These are phyloP conservation scores for Penicillium crustosum DNA, from an alignment of 2,329 filamentous ascomycete species.

Conservation along the genomic window DNA sequence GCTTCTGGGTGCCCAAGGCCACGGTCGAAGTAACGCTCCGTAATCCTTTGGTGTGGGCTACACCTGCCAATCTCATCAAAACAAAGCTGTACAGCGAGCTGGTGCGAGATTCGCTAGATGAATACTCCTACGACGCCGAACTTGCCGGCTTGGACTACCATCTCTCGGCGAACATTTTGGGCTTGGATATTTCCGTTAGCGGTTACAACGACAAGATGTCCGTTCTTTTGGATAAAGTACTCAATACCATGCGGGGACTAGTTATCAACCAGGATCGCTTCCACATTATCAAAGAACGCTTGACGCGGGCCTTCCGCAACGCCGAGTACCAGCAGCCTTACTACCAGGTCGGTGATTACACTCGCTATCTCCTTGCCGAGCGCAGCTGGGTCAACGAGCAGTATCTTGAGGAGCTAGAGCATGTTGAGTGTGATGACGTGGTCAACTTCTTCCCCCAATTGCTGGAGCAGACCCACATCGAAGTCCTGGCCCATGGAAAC, in stretches of 20 bases:
- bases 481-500: slow-evolving; percentile 87
- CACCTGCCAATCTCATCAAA: slow-evolving; percentile 75
- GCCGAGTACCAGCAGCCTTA: slow-evolving; percentile 87
- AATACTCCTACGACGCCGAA: slow-evolving; percentile 95
- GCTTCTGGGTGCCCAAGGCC: slow-evolving; percentile 96
- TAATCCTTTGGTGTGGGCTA: slow-evolving; percentile 75
- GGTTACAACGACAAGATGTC: slow-evolving; percentile 97
- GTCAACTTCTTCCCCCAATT: slow-evolving; percentile 76
- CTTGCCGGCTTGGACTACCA: slow-evolving; percentile 84
- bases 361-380: slow-evolving; percentile 75
- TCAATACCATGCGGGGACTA: slow-evolving; percentile 79
- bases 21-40: slow-evolving; percentile 78
- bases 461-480: slow-evolving; percentile 79
- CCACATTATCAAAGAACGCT: slow-evolving; percentile 82
- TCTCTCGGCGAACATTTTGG: slow-evolving; percentile 69
- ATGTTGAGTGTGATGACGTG: slow-evolving; percentile 72
- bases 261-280: slow-evolving; percentile 85
- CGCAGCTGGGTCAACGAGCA: slow-evolving; percentile 78
- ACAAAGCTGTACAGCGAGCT: slow-evolving; percentile 78
- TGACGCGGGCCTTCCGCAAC: slow-evolving; percentile 76
- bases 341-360: slow-evolving; percentile 81
- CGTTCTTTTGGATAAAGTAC: slow-evolving; percentile 84
- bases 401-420: slow-evolving; percentile 71
- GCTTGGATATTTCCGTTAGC: slow-evolving; percentile 73
- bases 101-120: slow-evolving; percentile 82